Base-by-base conservation (phyloP, 2,329 filamentous ascomycete species). In the Penicillium sp. region DNA sequence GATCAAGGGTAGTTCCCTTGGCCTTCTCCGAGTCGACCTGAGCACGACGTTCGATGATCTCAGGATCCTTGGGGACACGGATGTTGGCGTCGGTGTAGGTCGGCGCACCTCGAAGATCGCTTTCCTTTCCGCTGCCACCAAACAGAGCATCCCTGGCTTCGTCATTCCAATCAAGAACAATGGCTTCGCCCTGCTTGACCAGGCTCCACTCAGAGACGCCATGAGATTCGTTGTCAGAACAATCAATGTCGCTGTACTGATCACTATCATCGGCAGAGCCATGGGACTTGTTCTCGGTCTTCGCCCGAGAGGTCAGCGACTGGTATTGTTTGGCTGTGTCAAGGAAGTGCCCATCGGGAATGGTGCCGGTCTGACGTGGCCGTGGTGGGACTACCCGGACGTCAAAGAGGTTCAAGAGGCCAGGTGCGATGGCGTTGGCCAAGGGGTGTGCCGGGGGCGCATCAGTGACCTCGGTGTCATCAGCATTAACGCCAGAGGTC, bases 81-180 rank as follows among this genome's bases (percentile, higher is more conserved):
- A 72, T 78, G 33, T 81, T 75, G 9, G 79, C 67, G 2, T 76
- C 65, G 4, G 69, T 68, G 69, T 80, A 86, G 0, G 82, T 86
- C 35, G 79, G 74, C 23, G 75, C 68, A 38, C 88, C 88, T 31
- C 82, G 79, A 28, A 79, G 75, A 37, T 79, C 71, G 6, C 73
- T 66, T 18, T 75, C 67, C 9, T 72, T 64, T 28, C 59, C 55
- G 47, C 73, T 72, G 42, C 62, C 65, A 4, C 64, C 59, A 63
- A 95, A 97, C 20, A 95, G 75, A 13, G 75, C 75, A 15, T 92
- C 83, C 66, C 82, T 87, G 5, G 83, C 84, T 6, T 85, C 77
- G 6, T 82, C 75, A 38, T 77, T 81, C 91, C 92, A 98, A 60
- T 97, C 91, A 9, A 96, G 80, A 5, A 97, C 77, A 42, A 98